Base-by-base conservation (phyloP, 306 rosid genomes). In the Lablab purpureus region DNA sequence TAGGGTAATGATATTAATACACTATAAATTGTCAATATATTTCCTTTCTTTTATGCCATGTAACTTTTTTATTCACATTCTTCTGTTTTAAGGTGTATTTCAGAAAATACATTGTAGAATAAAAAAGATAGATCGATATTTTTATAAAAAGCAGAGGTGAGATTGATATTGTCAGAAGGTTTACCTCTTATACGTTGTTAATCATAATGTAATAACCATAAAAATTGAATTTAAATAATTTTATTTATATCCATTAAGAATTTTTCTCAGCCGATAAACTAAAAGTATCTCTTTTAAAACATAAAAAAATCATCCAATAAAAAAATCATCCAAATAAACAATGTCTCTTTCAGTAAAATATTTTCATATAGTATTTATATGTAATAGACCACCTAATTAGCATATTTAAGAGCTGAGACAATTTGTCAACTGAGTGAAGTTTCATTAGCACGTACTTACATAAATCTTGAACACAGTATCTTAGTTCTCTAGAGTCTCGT, bases 171-270 rank as follows among this genome's bases (percentile, higher is more conserved):
- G 10, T 36, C 7, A 4, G 1, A 68, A 79, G 66, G 54, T 6
- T 55, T 46, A 75, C 45, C 36, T 45, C 21, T 49, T 65, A 78
- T 67, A 66, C 32, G 77, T 63, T 78, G 60, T 41, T 62, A 51
- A 73, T 73, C 30, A 83, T 78, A 28, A 18, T 52, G 58, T 23
- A 56, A 36, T 21, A 58, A 52, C 21, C 12, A 4, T 2, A 11
- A 30, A 21, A 49, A 47, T 65, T 47, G 34, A 25, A 6, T 66
- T 51, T 27, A 12, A 28, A 27, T 25, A 0, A 10, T 7, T 60
- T 28, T 14, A 2, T 5, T 28, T 0, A 6, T 60, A 0, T 60
- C 0, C 1, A 7, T 6, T 6, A 27, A 28, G 7, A 17, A 30
- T 63, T 6, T 63, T 32, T 32, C 11, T 32, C 15, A 0, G 3